Evolutionary conservation across 805 yeast genomes (phyloP).

Genomic region (Pichia exigua): DNA sequence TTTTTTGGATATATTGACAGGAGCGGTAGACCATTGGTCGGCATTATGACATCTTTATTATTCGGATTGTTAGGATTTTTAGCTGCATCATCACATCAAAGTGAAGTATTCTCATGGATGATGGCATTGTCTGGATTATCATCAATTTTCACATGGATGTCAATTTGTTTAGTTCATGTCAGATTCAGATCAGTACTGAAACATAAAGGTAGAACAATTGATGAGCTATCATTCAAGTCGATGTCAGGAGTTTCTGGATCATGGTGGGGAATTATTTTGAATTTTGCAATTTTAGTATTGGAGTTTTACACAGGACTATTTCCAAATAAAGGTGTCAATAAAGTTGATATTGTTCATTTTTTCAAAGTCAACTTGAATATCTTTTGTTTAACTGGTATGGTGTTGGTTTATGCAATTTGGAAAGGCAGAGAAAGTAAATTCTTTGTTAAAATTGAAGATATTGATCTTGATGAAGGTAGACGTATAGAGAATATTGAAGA

Average conservation of each 20-base stretch:
- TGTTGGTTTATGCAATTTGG: constrained; percentile 24
- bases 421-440: constrained; percentile 34
- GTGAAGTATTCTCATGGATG: constrained; percentile 60
- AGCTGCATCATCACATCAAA: constrained; percentile 44
- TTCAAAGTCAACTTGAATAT: constrained; percentile 54
- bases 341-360: constrained; percentile 44
- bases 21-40: constrained; percentile 64
- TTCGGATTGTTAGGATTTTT: constrained; percentile 53
- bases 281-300: constrained; percentile 49
- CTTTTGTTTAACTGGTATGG: constrained; percentile 49
- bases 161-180: constrained; percentile 54
- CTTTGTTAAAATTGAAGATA: constrained; percentile 36
- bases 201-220: constrained; percentile 51
- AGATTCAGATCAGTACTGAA: constrained; percentile 57
- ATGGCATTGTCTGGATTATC: constrained; percentile 63
- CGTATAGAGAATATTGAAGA: constrained; percentile 45
- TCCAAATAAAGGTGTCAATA: constrained; percentile 39
- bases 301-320: constrained; percentile 73
- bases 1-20: constrained; percentile 57
- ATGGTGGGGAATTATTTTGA: constrained; percentile 45
- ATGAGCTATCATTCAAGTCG: constrained; percentile 56
- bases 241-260: constrained; percentile 62
- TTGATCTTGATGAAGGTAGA: constrained; percentile 53
- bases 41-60: constrained; percentile 40
- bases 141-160: constrained; percentile 66